Evolutionary conservation across 257 asterid genomes (phyloP), one percentile per base, ranked within the genome.

Genomic region (Penstemon newberryi): DNA sequence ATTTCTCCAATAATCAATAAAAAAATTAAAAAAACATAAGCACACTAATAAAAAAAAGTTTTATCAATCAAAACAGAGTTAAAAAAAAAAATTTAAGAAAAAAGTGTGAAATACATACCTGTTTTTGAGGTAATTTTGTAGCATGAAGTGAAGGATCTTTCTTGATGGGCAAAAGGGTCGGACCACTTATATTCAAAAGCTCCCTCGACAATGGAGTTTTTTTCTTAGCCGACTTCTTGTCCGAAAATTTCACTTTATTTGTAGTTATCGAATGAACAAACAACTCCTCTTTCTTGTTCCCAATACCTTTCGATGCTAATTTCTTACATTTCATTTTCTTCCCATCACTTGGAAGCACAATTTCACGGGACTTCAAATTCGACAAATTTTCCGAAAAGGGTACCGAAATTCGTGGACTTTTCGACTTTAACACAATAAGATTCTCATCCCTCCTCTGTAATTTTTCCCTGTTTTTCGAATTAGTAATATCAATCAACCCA

Each of bases 131-230:
- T 68, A 82, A 76, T 75, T 82, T 86, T 15, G 83, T 80, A 36
- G 83, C 81, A 37, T 80, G 89, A 3, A 88, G 80, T 43, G 87
- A 80, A 51, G 82, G 80, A 72, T 75, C 89, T 77, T 81, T 92
- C 84, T 77, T 92, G 73, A 80, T 81, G 13, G 95, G 91, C 70
- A 86, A 69, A 69, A 79, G 75, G 3, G 85, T 77, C 15, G 95
- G 90, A 13, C 79, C 87, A 74, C 81, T 83, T 12, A 60, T 70
- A 62, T 72, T 75, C 7, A 75, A 58, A 67, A 81, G 72, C 54
- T 89, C 87, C 66, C 64, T 82, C 5, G 93, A 86, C 72, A 82
- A 67, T 55, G 86, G 79, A 64, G 78, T 72, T 78, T 25, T 25
- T 25, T 78, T 86, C 85, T 85, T 89, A 75, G 75, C 50, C 51